These are phyloP conservation scores for Mortierella sp. DNA, from an alignment of 371 early-diverging fungal species.

Conservation along the genomic window DNA sequence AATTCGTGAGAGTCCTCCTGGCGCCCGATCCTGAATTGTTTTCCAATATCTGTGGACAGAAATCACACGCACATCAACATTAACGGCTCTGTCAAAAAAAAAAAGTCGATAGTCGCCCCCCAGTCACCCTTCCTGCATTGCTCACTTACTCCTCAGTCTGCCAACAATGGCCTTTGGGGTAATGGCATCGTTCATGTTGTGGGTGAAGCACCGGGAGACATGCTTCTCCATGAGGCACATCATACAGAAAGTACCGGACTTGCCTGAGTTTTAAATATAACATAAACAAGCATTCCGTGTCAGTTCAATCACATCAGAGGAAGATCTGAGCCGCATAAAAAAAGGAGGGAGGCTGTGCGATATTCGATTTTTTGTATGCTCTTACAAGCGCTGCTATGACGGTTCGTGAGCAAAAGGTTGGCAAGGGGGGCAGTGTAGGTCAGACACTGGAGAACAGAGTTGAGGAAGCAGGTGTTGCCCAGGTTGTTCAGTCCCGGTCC, in stretches of 20 bases:
- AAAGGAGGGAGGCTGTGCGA: slow-evolving; percentile 4
- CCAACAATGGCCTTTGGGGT: slow-evolving; percentile 79
- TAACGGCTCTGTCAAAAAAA: not conserved
- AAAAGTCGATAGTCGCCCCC: not conserved
- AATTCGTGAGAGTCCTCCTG: slow-evolving; percentile 97
- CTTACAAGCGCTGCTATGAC: slow-evolving; percentile 67
- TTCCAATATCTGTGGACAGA: slow-evolving; percentile 75
- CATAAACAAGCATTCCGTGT: too few species aligned
- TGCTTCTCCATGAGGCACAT: slow-evolving; percentile 71
- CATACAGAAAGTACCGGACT: slow-evolving; percentile 66
- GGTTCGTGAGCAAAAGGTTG: slow-evolving; percentile 72
- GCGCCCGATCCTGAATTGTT: slow-evolving; percentile 79
- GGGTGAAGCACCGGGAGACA: slow-evolving; percentile 59
- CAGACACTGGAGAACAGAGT: slow-evolving; percentile 93
- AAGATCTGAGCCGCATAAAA: not conserved
- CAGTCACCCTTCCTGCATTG: not conserved
- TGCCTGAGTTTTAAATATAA: slow-evolving; percentile 57
- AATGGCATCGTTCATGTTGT: slow-evolving; percentile 62
- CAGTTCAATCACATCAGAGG: too few species aligned
- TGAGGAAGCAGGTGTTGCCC: slow-evolving; percentile 97
- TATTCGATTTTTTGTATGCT: not conserved
- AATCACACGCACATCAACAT: too few species aligned
- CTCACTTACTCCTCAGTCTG: slow-evolving; percentile 68
- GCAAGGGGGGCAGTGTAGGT: slow-evolving; percentile 89
- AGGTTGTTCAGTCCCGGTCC: slow-evolving; percentile 89